phyloP scores from a whole-genome alignment of 306 rosid genomes.

The Lathyrus oleraceus region DNA sequence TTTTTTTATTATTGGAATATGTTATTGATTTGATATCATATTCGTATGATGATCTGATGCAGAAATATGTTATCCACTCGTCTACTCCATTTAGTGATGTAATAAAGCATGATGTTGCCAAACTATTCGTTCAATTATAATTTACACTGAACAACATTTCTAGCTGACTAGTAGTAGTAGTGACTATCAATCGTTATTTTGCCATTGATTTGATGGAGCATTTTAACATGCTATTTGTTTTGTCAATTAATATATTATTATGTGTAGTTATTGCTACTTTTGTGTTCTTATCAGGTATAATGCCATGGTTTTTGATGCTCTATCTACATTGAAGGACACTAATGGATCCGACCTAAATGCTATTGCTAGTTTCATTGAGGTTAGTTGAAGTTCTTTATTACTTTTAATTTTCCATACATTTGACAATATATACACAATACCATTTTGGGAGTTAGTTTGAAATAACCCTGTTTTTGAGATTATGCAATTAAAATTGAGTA shows the following conservation, averaged over 20 bases:
- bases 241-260: not conserved
- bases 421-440: not conserved
- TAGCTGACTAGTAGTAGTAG: not conserved
- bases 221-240: conserved; percentile 8
- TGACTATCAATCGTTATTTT: not conserved
- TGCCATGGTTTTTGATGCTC: conserved; percentile 9
- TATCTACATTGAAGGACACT: conserved; percentile 7
- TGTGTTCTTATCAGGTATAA: conserved; percentile 4
- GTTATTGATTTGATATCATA: not conserved
- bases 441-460: not conserved
- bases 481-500: not conserved
- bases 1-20: no score
- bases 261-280: conserved; percentile 8
- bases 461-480: conserved; percentile 1
- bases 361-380: conserved; percentile 12
- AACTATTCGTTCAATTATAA: not conserved
- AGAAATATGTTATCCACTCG: not conserved
- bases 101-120: not conserved
- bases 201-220: conserved; percentile 3
- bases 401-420: conserved; percentile 7
- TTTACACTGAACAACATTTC: not conserved
- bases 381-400: not conserved
- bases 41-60: not conserved
- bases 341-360: conserved; percentile 22
- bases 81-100: not conserved